phyloP scores from a whole-genome alignment of 768 basidiomycete species.

The Russula sp. region DNA sequence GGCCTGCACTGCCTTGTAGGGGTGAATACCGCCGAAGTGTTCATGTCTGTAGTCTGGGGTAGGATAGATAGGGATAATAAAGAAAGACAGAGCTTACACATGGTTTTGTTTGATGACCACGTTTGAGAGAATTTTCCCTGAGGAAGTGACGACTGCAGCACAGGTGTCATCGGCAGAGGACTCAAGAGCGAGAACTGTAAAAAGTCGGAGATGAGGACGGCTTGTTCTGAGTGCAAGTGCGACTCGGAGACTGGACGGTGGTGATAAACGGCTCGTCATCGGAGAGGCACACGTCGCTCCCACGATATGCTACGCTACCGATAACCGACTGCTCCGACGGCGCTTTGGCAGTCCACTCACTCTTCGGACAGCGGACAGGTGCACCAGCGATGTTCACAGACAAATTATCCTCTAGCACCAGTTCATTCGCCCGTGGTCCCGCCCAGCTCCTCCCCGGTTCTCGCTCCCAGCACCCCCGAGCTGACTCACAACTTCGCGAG shows the following conservation, averaged over 20 bases:
- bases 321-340: neutral
- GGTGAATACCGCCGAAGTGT: constrained; percentile 66
- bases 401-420: constrained; percentile 22
- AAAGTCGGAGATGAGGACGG: constrained; percentile 20
- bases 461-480: constrained; percentile 21
- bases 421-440: constrained; percentile 18
- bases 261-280: neutral
- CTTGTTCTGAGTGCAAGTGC: neutral
- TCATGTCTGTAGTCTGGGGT: constrained; percentile 45
- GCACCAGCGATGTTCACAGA: constrained; percentile 25
- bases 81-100: constrained; percentile 34
- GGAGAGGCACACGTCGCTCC: neutral
- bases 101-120: constrained; percentile 79
- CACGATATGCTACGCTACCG: neutral
- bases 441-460: constrained; percentile 19
- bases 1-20: constrained; percentile 63
- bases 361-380: neutral
- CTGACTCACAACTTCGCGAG: constrained; percentile 19
- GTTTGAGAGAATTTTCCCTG: constrained; percentile 67
- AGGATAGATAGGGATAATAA: neutral
- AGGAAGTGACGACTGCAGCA: constrained; percentile 74
- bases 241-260: no score
- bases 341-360: no score
- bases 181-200: constrained; percentile 73
- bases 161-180: constrained; percentile 94